Percentiles rank a stretch among this genome's conserved stretches.
phyloP scores from a whole-genome alignment of 345 rosid species.

The Carallia pectinifolia region DNA sequence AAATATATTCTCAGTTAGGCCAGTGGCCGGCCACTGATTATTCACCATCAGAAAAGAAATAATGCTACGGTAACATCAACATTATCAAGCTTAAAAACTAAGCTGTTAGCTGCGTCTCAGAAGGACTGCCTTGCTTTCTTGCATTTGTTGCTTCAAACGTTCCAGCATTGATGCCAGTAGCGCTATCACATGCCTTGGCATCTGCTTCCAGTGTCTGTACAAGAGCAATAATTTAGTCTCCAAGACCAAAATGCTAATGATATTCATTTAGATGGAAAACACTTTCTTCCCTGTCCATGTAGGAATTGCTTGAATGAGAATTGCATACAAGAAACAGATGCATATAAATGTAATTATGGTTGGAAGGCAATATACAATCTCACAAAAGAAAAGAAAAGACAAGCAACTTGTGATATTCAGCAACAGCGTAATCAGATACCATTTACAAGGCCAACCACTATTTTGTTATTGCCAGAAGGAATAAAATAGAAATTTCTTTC shows the following conservation, averaged over 20 bases:
- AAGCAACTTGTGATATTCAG: too few species aligned
- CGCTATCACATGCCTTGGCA: background rate
- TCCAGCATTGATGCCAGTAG: background rate
- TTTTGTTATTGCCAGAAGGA: too few species aligned
- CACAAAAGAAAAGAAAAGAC: too few species aligned
- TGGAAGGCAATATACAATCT: too few species aligned
- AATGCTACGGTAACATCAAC: background rate
- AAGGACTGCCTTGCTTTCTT: background rate
- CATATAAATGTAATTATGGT: too few species aligned
- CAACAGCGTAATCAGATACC: too few species aligned
- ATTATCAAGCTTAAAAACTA: background rate
- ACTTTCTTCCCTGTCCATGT: background rate
- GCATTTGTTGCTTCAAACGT: background rate
- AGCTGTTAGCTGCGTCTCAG: background rate
- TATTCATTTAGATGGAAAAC: background rate
- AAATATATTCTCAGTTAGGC: too few species aligned
- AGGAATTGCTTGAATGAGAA: too few species aligned
- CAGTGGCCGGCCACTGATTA: background rate
- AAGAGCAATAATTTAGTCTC: background rate
- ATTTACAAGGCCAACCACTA: too few species aligned
- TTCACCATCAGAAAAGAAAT: background rate
- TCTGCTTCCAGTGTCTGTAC: background rate
- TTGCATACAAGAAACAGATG: too few species aligned
- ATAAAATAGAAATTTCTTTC: too few species aligned
- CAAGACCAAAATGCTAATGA: background rate